Conservation (phyloP, 169 alveolate species). For the Plasmodium yoelii region DNA sequence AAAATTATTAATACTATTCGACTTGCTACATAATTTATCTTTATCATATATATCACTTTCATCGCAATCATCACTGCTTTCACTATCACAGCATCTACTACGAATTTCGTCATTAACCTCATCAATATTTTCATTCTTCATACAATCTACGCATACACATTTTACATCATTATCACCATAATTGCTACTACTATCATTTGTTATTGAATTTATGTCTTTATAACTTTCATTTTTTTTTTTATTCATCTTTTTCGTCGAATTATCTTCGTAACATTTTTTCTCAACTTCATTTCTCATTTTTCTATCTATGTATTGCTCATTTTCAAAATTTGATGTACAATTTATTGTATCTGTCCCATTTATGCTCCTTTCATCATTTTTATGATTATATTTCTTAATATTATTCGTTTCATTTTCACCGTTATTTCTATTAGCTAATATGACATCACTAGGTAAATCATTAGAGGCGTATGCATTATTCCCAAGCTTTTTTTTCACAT, state of each 20-base stretch:
- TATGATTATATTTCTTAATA: neutral
- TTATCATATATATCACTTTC: slow-evolving; percentile 5
- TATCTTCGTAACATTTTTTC: neutral
- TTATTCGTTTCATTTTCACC: neutral
- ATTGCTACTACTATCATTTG: slow-evolving; percentile 5
- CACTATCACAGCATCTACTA: neutral
- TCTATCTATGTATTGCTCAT: neutral
- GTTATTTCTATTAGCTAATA: neutral
- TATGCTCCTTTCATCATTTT: neutral
- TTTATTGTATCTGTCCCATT: neutral
- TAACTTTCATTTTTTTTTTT: slow-evolving; percentile 7
- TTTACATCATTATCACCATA: no score
- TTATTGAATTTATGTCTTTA: neutral
- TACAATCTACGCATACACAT: no score
- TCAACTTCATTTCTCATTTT: neutral
- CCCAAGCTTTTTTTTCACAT: neutral
- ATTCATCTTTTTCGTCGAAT: neutral
- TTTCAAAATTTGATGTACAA: neutral
- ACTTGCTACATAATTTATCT: neutral
- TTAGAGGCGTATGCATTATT: neutral
- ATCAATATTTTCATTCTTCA: neutral
- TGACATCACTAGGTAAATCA: neutral
- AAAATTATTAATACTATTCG: slow-evolving; percentile 37
- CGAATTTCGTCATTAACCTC: neutral
- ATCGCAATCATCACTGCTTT: neutral